phyloP scores from a whole-genome alignment of 768 basidiomycete genomes.

The Lactarius trivialis region DNA sequence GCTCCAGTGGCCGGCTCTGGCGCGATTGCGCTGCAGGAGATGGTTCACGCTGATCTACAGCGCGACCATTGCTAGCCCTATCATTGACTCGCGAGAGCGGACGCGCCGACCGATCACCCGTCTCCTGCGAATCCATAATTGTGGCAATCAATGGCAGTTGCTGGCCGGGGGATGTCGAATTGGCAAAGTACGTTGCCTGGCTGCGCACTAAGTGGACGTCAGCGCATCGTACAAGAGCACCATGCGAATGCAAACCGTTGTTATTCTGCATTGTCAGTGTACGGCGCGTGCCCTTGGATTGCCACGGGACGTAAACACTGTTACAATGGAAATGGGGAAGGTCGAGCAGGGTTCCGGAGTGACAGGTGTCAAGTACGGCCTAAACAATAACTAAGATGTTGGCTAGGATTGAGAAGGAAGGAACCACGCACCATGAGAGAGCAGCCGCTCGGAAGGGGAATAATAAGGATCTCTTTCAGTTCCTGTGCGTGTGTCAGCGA shows the following conservation, averaged over 20 bases:
- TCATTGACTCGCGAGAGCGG: background rate
- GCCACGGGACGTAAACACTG: constrained; percentile 25
- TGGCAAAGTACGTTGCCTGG: background rate
- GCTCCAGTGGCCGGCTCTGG: background rate
- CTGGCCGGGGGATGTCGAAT: background rate
- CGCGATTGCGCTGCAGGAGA: background rate
- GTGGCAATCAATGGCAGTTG: background rate
- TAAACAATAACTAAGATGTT: background rate
- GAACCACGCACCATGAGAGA: constrained; percentile 17
- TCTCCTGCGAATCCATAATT: background rate
- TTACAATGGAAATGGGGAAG: constrained; percentile 27
- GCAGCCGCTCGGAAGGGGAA: constrained; percentile 22
- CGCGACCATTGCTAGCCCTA: background rate
- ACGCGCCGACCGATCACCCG: background rate
- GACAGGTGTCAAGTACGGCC: constrained; percentile 27
- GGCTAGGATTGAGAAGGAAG: background rate
- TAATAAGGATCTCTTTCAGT: constrained; percentile 17
- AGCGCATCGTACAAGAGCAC: background rate
- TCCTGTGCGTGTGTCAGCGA: constrained; percentile 8
- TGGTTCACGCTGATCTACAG: background rate
- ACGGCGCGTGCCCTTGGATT: constrained; percentile 23
- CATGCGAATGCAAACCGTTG: constrained; percentile 10
- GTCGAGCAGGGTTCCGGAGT: constrained; percentile 27
- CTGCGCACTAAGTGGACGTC: constrained; percentile 10
- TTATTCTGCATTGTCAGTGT: constrained; percentile 20